Percentiles rank a stretch among this genome's conserved stretches.
Evolutionary conservation across 2,329 filamentous ascomycete species (phyloP).

Genomic region (Stemphylium lycopersici): DNA sequence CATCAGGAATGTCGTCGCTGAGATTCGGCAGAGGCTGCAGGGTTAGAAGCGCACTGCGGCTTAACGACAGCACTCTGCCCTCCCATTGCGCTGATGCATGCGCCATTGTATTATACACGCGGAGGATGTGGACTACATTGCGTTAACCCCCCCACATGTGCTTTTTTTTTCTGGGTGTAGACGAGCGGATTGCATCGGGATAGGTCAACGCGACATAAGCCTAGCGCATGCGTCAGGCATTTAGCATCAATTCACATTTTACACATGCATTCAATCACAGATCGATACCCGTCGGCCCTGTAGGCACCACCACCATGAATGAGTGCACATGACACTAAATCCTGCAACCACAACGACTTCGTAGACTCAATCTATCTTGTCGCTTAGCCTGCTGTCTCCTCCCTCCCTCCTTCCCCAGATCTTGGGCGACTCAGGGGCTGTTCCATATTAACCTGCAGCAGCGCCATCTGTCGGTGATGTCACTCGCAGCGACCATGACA

Average conservation of each 20-base stretch:
- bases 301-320: neutral
- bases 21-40: slow-evolving; percentile 61
- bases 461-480: neutral
- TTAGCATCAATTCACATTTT: neutral
- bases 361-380: too few species aligned
- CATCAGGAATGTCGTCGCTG: slow-evolving; percentile 63
- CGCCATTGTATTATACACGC: neutral
- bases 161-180: slow-evolving; percentile 1
- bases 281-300: neutral
- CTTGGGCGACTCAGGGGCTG: neutral
- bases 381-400: too few species aligned
- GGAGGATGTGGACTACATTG: neutral
- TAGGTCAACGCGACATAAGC: neutral
- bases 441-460: neutral
- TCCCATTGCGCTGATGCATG: neutral
- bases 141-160: neutral
- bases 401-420: slow-evolving; percentile 1
- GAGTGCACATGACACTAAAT: neutral
- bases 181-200: neutral
- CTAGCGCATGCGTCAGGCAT: neutral
- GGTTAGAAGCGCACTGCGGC: slow-evolving; percentile 16
- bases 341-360: neutral
- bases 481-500: neutral
- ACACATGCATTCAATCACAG: neutral
- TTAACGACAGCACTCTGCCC: neutral